Percentiles rank a stretch among this genome's conserved stretches.
These are phyloP conservation scores for Talaromyces sp. DNA, from an alignment of 2,329 filamentous ascomycete genomes.

Conservation along the genomic window DNA sequence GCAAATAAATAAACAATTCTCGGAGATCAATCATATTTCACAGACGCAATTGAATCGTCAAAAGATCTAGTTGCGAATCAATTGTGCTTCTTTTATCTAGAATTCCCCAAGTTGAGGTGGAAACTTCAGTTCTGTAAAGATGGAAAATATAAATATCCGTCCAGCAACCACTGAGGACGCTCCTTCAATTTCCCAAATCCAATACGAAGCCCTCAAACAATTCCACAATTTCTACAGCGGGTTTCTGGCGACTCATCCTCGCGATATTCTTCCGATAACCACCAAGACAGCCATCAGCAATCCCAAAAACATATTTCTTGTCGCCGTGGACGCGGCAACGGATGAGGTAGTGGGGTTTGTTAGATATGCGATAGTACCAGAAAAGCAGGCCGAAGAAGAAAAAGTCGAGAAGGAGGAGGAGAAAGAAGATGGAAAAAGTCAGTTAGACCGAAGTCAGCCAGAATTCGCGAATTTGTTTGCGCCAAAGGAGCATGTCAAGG, in stretches of 20 bases:
- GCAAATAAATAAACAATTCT: not conserved
- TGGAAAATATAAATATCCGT: not conserved
- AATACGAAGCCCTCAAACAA: constrained; percentile 6
- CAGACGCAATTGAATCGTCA: too few species aligned
- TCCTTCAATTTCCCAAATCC: not conserved
- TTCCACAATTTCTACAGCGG: constrained; percentile 9
- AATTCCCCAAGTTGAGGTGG: too few species aligned
- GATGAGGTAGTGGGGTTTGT: constrained; percentile 8
- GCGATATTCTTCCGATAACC: not conserved
- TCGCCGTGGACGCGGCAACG: constrained; percentile 1
- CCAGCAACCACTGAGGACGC: not conserved
- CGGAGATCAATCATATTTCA: not conserved
- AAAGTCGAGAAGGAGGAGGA: not conserved
- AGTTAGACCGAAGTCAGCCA: not conserved
- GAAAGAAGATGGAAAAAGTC: not conserved
- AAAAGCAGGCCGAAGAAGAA: not conserved
- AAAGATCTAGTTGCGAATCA: too few species aligned
- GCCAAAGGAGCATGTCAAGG: constrained; percentile 9
- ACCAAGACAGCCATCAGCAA: constrained; percentile 6
- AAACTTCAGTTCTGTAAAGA: not conserved
- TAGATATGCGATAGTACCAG: constrained; percentile 1
- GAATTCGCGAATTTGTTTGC: not conserved
- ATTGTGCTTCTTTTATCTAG: too few species aligned
- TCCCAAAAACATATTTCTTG: constrained; percentile 6
- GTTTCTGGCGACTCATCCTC: constrained; percentile 7